Base-by-base conservation (phyloP, 257 asterid species). In the Gentiana dahurica region DNA sequence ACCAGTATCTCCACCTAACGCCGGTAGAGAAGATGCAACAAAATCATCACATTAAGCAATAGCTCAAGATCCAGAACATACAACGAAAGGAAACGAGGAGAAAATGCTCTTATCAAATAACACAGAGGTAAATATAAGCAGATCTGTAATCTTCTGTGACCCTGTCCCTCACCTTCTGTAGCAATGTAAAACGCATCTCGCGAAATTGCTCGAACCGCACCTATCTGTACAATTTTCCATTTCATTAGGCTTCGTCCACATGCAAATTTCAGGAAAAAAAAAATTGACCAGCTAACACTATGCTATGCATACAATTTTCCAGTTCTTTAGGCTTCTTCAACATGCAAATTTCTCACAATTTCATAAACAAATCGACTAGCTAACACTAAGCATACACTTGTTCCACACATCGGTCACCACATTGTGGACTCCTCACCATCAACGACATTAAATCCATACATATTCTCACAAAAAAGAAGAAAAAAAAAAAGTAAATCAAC, bases 181-280 rank as follows among this genome's bases (percentile, higher is more conserved):
- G 94, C 95, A 0, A 84, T 69, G 24, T 82, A 78, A 70, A 80
- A 84, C 45, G 94, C 91, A 51, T 85, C 94, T 1, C 98, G 89
- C 1, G 96, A 67, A 7, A 81, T 94, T 8, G 98, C 96, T 67
- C 87, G 96, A 65, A 77, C 68, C 2, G 95, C 96, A 58, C 95
- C 96, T 43, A 90, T 79, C 98, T 90, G 80, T 58, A 24, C 24
- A 24, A 24, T 24, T 24, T 24, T 24, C 24, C 24, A 4, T 39
- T 5, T 39, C 1, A 39, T 39, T 8, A 39, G 1, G 43, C 37
- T 2, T 8, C 9, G 13, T 38, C 32, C 44, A 39, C 37, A 35
- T 24, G 47, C 49, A 24, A 24, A 24, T 24, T 24, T 24, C 24
- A 24, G 24, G 24, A 24, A 24, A 24, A 1, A 24, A 24, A 24